These are phyloP conservation scores for Cokeromyces recurvatus DNA, from an alignment of 371 early-diverging fungal genomes.

Conservation along the genomic window DNA sequence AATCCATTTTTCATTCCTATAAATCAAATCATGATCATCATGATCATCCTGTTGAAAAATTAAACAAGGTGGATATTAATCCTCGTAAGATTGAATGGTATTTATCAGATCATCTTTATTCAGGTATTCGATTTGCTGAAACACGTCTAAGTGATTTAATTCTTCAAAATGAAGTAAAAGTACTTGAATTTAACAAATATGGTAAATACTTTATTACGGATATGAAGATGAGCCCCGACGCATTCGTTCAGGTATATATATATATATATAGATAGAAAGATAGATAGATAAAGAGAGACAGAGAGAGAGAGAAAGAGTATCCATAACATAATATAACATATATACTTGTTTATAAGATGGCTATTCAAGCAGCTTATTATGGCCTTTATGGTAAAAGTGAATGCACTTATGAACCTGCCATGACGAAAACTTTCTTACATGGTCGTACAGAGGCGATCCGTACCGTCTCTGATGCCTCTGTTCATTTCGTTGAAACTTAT, in stretches of 20 bases:
- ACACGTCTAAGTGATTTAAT: slow-evolving; percentile 48
- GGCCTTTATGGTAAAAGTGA: slow-evolving; percentile 69
- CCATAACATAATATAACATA: too few relatives aligned
- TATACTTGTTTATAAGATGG: too few relatives aligned
- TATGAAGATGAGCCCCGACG: slow-evolving; percentile 69
- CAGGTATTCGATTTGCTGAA: slow-evolving; percentile 53
- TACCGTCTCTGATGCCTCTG: slow-evolving; percentile 64
- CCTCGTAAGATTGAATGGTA: slow-evolving; percentile 53
- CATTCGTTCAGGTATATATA: slow-evolving; percentile 64
- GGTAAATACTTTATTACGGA: slow-evolving; percentile 70
- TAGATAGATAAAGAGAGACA: too few relatives aligned
- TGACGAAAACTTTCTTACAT: slow-evolving; percentile 76
- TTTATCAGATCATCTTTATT: slow-evolving; percentile 30
- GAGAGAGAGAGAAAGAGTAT: neutral
- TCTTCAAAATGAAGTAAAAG: slow-evolving; percentile 59
- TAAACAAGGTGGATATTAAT: slow-evolving; percentile 26
- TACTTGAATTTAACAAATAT: slow-evolving; percentile 57
- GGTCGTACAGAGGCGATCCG: slow-evolving; percentile 91
- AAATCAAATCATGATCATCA: slow-evolving; percentile 6
- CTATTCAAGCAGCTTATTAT: slow-evolving; percentile 91
- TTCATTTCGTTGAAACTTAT: slow-evolving; percentile 72
- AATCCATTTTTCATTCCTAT: slow-evolving; percentile 44
- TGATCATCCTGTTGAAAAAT: neutral
- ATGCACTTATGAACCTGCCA: slow-evolving; percentile 86
- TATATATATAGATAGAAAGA: too few relatives aligned